Evolutionary conservation across 352 stramenopile species (phyloP).

Genomic region (Globisporangium radiosum): DNA sequence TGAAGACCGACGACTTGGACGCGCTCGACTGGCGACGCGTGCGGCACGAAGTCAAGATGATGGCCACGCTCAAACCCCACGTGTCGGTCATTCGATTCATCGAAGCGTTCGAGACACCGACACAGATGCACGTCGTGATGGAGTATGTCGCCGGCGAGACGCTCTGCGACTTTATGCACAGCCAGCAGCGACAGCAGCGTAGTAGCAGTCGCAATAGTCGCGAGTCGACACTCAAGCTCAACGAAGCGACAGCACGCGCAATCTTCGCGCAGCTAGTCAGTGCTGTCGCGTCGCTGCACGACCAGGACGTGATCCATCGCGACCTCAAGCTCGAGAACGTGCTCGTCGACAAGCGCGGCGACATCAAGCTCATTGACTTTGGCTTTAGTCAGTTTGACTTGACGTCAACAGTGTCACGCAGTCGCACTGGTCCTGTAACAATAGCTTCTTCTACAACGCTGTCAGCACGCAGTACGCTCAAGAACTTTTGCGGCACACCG

Average conservation of each 20-base stretch:
- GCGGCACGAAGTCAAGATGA: conserved; percentile 42
- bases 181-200: conserved; percentile 13
- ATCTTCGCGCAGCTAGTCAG: conserved; percentile 39
- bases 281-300: conserved; percentile 37
- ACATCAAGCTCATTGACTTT: conserved; percentile 57
- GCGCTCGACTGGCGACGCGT: conserved; percentile 56
- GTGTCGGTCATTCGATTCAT: conserved; percentile 43
- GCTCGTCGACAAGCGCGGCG: conserved; percentile 30
- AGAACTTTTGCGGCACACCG: conserved; percentile 73
- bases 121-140: conserved; percentile 49
- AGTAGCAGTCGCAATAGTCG: background rate
- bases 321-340: conserved; percentile 81
- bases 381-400: conserved; percentile 55
- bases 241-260: conserved; percentile 22
- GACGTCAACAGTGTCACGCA: no score
- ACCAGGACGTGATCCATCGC: conserved; percentile 51
- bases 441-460: no score
- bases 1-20: conserved; percentile 7
- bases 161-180: conserved; percentile 36
- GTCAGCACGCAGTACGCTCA: conserved; percentile 17
- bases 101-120: conserved; percentile 54
- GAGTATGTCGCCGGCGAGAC: conserved; percentile 34
- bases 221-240: conserved; percentile 11
- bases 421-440: no score
- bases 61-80: conserved; percentile 30